Conservation (phyloP, 1,284 basidiomycete species). For the Nidula niveotomentosa region DNA sequence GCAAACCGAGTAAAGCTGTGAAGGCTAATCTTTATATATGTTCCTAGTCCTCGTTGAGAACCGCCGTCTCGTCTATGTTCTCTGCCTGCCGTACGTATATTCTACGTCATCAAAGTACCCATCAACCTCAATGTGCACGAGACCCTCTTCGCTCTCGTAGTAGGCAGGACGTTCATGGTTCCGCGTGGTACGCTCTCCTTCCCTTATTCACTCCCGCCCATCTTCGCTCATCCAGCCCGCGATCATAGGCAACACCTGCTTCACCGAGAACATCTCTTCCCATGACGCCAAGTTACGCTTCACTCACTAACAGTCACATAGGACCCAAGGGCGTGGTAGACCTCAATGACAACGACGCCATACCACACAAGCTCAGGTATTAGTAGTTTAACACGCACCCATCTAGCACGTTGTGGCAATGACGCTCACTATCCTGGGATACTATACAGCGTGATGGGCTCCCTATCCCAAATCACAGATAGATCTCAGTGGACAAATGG, state of each 20-base stretch:
- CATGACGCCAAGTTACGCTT: constrained; percentile 88
- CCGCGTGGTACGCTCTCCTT: constrained; percentile 68
- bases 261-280: constrained; percentile 84
- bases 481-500: too few species aligned
- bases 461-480: too few species aligned
- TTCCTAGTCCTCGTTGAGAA: constrained; percentile 11
- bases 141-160: constrained; percentile 74
- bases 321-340: background rate
- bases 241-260: constrained; percentile 81
- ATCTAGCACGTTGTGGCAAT: too few species aligned
- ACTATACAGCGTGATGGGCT: too few species aligned
- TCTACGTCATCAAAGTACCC: constrained; percentile 87
- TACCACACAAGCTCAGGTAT: too few species aligned
- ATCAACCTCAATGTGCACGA: constrained; percentile 85
- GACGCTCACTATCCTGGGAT: too few species aligned
- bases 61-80: constrained; percentile 1
- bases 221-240: background rate
- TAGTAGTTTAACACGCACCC: too few species aligned
- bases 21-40: constrained; percentile 96
- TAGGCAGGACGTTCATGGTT: constrained; percentile 88
- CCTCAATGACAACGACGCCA: background rate
- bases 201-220: background rate
- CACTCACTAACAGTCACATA: constrained; percentile 31
- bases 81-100: constrained; percentile 54
- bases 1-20: constrained; percentile 86